phyloP scores from a whole-genome alignment of 1,139 yeast species.

The Sugiyamaella pinicola region DNA sequence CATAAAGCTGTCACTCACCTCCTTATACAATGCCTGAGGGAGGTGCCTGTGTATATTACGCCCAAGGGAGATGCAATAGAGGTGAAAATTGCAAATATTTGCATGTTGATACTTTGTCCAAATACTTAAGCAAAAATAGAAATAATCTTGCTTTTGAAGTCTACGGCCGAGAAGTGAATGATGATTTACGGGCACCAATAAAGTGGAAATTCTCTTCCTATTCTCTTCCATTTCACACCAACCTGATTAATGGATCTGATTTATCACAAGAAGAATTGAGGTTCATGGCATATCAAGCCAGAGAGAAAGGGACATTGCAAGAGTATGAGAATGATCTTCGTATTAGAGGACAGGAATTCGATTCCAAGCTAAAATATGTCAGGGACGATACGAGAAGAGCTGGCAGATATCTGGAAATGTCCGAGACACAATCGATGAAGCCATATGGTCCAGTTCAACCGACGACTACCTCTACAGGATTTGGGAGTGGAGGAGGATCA shows the following conservation, averaged over 20 bases:
- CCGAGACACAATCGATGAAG: constrained; percentile 41
- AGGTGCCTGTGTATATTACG: constrained; percentile 26
- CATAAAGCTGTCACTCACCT: too few species aligned
- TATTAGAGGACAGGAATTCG: constrained; percentile 53
- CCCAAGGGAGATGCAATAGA: constrained; percentile 31
- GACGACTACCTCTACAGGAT: constrained; percentile 16
- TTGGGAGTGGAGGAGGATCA: constrained; percentile 28
- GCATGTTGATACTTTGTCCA: constrained; percentile 25
- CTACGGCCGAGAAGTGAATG: constrained; percentile 20
- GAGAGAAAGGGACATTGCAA: constrained; percentile 43
- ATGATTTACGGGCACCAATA: constrained; percentile 23
- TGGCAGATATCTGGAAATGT: constrained; percentile 57
- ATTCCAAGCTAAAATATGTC: constrained; percentile 47
- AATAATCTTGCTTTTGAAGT: constrained; percentile 20
- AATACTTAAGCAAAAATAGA: constrained; percentile 6
- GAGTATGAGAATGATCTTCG: constrained; percentile 48
- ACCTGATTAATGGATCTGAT: constrained; percentile 56
- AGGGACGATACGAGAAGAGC: constrained; percentile 51
- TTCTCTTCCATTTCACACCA: constrained; percentile 33
- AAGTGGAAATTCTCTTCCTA: constrained; percentile 26
- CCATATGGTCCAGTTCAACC: constrained; percentile 26
- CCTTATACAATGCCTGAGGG: constrained; percentile 13
- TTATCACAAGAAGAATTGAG: constrained; percentile 60
- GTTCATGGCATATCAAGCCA: constrained; percentile 51
- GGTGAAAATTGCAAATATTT: constrained; percentile 31